Evolutionary conservation across 2,329 filamentous ascomycete species (phyloP).

Genomic region (Cladosporium velox): DNA sequence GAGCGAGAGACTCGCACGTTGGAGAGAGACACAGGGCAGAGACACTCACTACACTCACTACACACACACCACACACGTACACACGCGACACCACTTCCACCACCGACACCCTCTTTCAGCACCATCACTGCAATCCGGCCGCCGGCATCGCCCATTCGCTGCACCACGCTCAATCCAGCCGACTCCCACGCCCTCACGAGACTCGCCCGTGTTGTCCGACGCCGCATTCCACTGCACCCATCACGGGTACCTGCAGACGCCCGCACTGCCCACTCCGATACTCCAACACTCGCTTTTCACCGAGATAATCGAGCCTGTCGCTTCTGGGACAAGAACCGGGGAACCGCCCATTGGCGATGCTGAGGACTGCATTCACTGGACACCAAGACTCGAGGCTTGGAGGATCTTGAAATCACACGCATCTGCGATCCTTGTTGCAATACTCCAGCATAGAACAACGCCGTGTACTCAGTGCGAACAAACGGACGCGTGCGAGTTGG

Average conservation of each 20-base stretch:
- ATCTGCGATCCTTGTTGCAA: neutral
- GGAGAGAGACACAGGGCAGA: neutral
- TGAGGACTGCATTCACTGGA: conserved; percentile 2
- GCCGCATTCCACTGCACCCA: conserved; percentile 19
- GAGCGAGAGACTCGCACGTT: neutral
- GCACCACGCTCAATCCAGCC: conserved; percentile 6
- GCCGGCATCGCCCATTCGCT: conserved; percentile 12
- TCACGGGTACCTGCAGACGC: conserved; percentile 15
- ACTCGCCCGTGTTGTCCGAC: conserved; percentile 18
- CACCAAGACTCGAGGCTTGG: conserved; percentile 9
- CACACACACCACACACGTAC: neutral
- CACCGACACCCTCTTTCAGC: neutral
- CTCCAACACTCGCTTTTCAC: conserved; percentile 8
- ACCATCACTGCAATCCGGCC: neutral
- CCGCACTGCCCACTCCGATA: neutral
- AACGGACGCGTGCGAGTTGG: conserved; percentile 10
- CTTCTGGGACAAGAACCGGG: neutral
- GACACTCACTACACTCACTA: neutral
- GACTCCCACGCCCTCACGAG: conserved; percentile 7
- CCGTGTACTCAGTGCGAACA: neutral
- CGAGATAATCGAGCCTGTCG: neutral
- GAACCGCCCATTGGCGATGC: conserved; percentile 17
- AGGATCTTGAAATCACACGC: neutral
- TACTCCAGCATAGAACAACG: neutral
- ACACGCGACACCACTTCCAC: neutral